phyloP scores from a whole-genome alignment of 148 eudicot species.

The Fagopyrum homotropicum region DNA sequence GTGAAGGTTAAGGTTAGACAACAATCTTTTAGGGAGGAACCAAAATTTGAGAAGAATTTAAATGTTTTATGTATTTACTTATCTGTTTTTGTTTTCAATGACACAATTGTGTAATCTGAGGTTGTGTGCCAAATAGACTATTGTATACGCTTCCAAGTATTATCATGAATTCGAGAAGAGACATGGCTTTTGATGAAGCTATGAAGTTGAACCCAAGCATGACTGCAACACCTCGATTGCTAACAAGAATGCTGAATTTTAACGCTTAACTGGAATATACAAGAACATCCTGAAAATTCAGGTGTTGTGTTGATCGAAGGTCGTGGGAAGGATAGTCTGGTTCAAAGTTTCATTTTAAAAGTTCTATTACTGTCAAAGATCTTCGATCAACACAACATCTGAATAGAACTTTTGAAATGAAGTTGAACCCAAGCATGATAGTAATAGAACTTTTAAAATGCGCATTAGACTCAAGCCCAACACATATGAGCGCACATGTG shows the following conservation, averaged over 20 bases:
- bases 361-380: not conserved
- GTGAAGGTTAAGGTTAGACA: too few relatives aligned
- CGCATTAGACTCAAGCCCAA: too few relatives aligned
- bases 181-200: constrained; percentile 86
- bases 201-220: constrained; percentile 83
- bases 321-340: constrained; percentile 68
- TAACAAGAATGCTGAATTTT: constrained; percentile 92
- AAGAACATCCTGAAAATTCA: constrained; percentile 77
- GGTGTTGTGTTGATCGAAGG: constrained; percentile 81
- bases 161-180: constrained; percentile 96
- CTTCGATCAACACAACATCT: too few relatives aligned
- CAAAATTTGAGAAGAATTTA: too few relatives aligned
- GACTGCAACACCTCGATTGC: constrained; percentile 95
- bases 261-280: constrained; percentile 88
- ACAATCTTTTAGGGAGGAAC: too few relatives aligned
- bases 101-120: constrained; percentile 92
- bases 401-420: too few relatives aligned
- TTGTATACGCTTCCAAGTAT: constrained; percentile 88
- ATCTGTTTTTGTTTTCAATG: not conserved
- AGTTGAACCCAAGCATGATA: too few relatives aligned
- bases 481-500: too few relatives aligned
- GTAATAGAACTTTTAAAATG: too few relatives aligned
- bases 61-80: not conserved
- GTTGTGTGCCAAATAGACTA: constrained; percentile 95
- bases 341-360: not conserved